phyloP scores from a whole-genome alignment of 176 grass and related monocot species.

The Alopecurus myosuroides region DNA sequence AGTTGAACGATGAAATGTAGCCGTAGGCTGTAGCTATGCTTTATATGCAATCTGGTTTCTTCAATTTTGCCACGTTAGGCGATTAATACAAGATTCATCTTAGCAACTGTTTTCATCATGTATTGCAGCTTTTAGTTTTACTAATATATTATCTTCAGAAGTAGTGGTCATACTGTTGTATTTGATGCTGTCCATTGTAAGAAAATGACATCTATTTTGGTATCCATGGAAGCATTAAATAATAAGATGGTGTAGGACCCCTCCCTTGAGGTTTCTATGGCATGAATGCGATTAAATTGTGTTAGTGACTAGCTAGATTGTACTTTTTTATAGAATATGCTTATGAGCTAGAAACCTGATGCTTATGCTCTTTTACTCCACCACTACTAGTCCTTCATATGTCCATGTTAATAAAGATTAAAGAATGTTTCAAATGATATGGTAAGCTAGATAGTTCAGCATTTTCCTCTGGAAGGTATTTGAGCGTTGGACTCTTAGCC shows the following conservation, averaged over 20 bases:
- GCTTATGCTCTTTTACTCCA: background rate
- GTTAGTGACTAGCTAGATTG: background rate
- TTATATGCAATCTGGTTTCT: background rate
- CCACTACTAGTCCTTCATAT: no score
- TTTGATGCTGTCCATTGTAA: background rate
- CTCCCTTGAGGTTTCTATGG: background rate
- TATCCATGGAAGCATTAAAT: background rate
- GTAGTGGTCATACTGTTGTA: background rate
- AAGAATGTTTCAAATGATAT: background rate
- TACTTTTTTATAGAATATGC: background rate
- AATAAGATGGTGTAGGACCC: background rate
- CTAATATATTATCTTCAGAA: background rate
- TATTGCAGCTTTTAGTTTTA: background rate
- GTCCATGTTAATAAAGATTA: background rate
- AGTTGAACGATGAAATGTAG: background rate
- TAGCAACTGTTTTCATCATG: background rate
- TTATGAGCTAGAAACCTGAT: background rate
- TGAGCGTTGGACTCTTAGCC: no score
- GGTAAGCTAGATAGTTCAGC: background rate
- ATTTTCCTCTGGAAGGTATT: no score
- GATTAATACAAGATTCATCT: background rate
- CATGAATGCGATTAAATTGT: background rate
- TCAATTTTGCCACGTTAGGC: background rate
- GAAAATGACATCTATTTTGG: background rate
- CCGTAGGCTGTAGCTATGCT: background rate